These are phyloP conservation scores for Clausena lansium DNA, from an alignment of 345 rosid genomes.

Conservation along the genomic window DNA sequence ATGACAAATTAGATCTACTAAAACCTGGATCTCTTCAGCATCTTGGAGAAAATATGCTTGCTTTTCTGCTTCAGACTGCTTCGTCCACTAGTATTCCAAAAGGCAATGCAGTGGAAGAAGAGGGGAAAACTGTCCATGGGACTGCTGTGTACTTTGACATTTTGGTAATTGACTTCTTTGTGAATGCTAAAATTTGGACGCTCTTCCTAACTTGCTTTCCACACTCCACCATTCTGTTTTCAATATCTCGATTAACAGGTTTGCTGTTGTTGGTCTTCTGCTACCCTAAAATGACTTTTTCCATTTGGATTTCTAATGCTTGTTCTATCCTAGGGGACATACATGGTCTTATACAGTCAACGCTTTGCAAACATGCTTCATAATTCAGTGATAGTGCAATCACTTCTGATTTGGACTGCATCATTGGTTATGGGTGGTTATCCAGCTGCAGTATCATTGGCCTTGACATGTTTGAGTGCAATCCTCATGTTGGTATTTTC, in stretches of 20 bases:
- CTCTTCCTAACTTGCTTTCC: conserved; percentile 4
- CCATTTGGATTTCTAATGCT: conserved; percentile 15
- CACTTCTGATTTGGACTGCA: conserved; percentile 74
- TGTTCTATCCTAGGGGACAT: conserved; percentile 62
- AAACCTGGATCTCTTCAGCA: conserved; percentile 96
- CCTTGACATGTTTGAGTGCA: conserved; percentile 63
- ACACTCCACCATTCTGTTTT: neutral
- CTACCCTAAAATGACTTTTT: conserved; percentile 6
- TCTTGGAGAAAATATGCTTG: conserved; percentile 95
- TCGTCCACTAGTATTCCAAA: conserved; percentile 56
- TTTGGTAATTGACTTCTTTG: conserved; percentile 49
- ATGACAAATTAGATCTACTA: conserved; percentile 84
- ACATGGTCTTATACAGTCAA: conserved; percentile 72
- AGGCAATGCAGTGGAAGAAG: conserved; percentile 32
- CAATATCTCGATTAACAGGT: neutral
- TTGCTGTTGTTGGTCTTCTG: conserved; percentile 4
- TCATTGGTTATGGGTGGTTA: conserved; percentile 91
- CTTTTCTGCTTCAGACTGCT: conserved; percentile 72
- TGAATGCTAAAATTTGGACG: conserved; percentile 18
- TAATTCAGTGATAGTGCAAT: conserved; percentile 78
- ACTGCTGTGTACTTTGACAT: conserved; percentile 71
- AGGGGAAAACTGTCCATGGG: conserved; percentile 37
- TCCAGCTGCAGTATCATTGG: conserved; percentile 61
- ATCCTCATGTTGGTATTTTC: conserved; percentile 72
- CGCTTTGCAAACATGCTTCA: conserved; percentile 69